phyloP scores from a whole-genome alignment of 2,329 filamentous ascomycete genomes.

The Claviceps africana region DNA sequence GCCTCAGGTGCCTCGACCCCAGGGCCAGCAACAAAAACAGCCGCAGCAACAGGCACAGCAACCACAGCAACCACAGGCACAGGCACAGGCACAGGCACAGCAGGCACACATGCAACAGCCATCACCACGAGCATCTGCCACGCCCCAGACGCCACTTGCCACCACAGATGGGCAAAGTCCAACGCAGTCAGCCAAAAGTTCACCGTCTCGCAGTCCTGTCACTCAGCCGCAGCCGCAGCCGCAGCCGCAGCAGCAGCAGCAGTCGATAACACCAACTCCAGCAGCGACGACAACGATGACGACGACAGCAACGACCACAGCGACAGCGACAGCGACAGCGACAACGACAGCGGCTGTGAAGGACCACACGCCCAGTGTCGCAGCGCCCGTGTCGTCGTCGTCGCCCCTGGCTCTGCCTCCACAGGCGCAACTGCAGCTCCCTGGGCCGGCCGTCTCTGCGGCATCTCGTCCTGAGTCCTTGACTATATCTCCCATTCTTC shows the following conservation, averaged over 20 bases:
- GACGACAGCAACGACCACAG: not conserved
- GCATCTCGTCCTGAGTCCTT: not conserved
- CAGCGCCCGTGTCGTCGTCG: not conserved
- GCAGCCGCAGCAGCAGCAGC: too few relatives aligned
- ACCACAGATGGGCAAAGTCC: not conserved
- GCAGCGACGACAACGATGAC: too few relatives aligned
- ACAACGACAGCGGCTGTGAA: not conserved
- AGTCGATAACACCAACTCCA: too few relatives aligned
- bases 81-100: too few relatives aligned
- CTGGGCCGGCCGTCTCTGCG: not conserved
- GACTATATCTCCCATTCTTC: not conserved
- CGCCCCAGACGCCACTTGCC: not conserved
- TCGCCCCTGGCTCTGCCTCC: not conserved
- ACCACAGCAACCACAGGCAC: too few relatives aligned
- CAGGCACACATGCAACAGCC: slow-evolving; percentile 9
- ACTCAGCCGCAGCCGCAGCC: not conserved
- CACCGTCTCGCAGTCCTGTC: not conserved
- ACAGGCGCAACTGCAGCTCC: not conserved
- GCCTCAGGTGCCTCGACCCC: slow-evolving; percentile 9
- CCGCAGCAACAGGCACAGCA: slow-evolving; percentile 8
- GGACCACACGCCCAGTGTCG: not conserved
- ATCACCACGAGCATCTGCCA: not conserved
- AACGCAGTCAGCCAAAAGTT: not conserved
- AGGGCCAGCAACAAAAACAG: slow-evolving; percentile 10
- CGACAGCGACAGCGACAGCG: not conserved